Base-by-base conservation (phyloP, 208 protist species). In the Acanthamoeba rhysodes region DNA sequence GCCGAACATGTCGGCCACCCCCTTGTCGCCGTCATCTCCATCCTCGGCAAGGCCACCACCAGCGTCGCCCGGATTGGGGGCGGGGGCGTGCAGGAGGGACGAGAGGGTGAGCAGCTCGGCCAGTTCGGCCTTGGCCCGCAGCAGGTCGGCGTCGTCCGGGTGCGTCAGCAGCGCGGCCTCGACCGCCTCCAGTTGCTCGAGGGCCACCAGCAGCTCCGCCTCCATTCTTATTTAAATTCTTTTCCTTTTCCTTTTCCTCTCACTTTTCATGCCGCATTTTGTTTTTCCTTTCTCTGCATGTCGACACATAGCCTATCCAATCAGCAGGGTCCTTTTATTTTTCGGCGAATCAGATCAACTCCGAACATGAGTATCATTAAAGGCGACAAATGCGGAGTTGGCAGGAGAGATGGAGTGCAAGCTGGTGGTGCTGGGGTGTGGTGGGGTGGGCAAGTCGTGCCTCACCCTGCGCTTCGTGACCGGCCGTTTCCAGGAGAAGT, bases 121-220 rank as follows among this genome's bases (percentile, higher is more conserved):
- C 16, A 80, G 72, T 48, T 80, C 72, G 6, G 16, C 72, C 34
- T 48, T 37, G 72, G 32, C 72, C 4, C 72, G n/a, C 18, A 80
- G 72, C 72, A 80, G 72, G 32, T 80, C 72, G 41, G 34, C 72
- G 32, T 80, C 72, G 24, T 6, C 22, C 41, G 72, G 72, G 41
- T 80, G n/a, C 32, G 72, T 80, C 18, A 48, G 72, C 72, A 80
- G 72, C 32, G 72, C 72, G 7, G 32, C 41, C 32, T 80, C 72
- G n/a, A 80, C 72, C 6, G 72, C 72, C 12, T 80, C 72, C 72
- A 80, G 72, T 14, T 80, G 72, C 72, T 80, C 72, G 34, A 80
- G 72, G 6, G 32, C 72, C 2, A 29, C 72, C 72, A 80, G 41
- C 72, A 80, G 72, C 72, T 24, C 34, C 32, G 9, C 72, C 72